phyloP scores from a whole-genome alignment of 805 yeast genomes.

The Metschnikowia colocasiae region DNA sequence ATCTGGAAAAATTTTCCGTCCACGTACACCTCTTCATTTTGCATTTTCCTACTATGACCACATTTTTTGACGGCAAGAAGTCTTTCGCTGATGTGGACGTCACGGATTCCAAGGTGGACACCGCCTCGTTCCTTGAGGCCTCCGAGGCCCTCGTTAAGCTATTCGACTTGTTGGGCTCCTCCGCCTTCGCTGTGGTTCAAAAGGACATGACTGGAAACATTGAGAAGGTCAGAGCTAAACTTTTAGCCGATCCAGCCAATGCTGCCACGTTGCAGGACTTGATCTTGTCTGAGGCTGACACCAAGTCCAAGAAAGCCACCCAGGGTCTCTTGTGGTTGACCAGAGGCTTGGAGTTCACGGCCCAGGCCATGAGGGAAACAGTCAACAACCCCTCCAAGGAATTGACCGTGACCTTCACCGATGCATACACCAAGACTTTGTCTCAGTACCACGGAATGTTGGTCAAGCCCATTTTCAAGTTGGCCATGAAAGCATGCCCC shows the following conservation, averaged over 20 bases:
- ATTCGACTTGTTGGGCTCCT: slow-evolving; percentile 78
- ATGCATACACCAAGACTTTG: slow-evolving; percentile 78
- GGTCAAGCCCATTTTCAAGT: slow-evolving; percentile 80
- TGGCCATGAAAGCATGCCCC: slow-evolving; percentile 95
- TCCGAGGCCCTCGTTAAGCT: slow-evolving; percentile 77
- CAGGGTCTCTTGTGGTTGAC: slow-evolving; percentile 88
- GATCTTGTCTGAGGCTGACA: slow-evolving; percentile 66
- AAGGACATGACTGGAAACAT: slow-evolving; percentile 87
- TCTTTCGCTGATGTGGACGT: slow-evolving; percentile 76
- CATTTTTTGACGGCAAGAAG: slow-evolving; percentile 75
- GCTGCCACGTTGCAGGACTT: slow-evolving; percentile 73
- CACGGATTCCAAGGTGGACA: slow-evolving; percentile 58
- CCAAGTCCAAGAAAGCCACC: slow-evolving; percentile 73
- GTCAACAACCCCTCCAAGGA: slow-evolving; percentile 61
- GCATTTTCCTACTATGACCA: slow-evolving; percentile 42
- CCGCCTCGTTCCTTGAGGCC: slow-evolving; percentile 76
- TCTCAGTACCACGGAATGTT: slow-evolving; percentile 78
- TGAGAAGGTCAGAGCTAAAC: slow-evolving; percentile 63
- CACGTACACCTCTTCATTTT: neutral
- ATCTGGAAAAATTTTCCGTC: slow-evolving; percentile 1
- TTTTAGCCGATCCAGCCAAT: slow-evolving; percentile 59
- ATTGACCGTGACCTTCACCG: slow-evolving; percentile 72
- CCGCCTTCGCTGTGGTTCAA: slow-evolving; percentile 83
- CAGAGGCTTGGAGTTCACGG: slow-evolving; percentile 87
- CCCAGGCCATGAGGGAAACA: slow-evolving; percentile 80